Base-by-base conservation (phyloP, 1,284 basidiomycete genomes). In the Termitomyces sp. region DNA sequence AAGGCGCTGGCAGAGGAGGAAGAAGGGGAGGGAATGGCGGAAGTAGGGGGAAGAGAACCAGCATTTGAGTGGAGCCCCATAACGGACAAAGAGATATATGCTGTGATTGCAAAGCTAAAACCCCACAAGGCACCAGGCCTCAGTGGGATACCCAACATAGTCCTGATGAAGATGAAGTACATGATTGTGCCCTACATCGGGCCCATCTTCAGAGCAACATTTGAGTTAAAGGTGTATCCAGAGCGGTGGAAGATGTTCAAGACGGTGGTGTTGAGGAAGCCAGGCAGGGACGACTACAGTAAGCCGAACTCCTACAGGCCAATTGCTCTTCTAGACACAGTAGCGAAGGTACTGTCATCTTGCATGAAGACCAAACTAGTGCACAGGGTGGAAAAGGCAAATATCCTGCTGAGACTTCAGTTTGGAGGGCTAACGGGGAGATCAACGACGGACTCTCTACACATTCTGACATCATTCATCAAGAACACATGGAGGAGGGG, bases 101-200 rank as follows among this genome's bases (percentile, higher is more conserved):
- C n/a, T n/a, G n/a, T n/a, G n/a, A n/a, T n/a, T n/a, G n/a, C n/a
- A n/a, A n/a, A n/a, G n/a, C n/a, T n/a, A 5, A 45, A 39, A 19
- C 63, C 68, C 0, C 69, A 66, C 63, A 78, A 78, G 44, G 75
- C 70, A 0, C 64, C 70, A 0, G 69, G 71, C 0, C 67, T 69
- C 0, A 70, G 71, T 40, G 64, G 64, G 0, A 64, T 73, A 30
- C 66, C 72, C 0, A 78, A 44, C 24, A 7, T 28, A 24, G 33
- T 52, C 1, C 10, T 52, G 1, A 52, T 34, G 33, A 52, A 52
- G 31, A 26, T 8, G 2, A 45, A 4, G 33, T 26, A 40, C n/a
- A 44, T 7, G 1, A 9, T 52, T 10, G 28, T 55, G 4, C n/a
- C 17, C 24, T 24, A 24, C 24, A 24, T 24, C 0, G 24, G 24